Conservation (phyloP, 2,329 filamentous ascomycete genomes). For the Penicillium digitatum region DNA sequence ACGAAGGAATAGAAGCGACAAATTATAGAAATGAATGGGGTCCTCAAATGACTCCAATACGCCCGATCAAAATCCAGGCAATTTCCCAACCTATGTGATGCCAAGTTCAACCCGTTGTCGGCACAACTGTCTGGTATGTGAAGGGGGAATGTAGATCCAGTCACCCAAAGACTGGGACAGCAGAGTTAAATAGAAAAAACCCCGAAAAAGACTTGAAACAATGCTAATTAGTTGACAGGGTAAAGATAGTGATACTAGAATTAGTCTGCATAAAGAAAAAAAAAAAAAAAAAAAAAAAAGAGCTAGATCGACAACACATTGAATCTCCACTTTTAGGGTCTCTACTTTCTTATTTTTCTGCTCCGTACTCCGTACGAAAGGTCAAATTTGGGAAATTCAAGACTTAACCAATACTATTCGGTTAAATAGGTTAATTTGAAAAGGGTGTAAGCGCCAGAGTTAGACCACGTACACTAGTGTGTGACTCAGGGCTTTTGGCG, state of each 20-base stretch:
- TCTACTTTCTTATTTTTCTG: not conserved
- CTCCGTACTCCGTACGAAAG: too few relatives aligned
- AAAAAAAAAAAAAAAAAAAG: not conserved
- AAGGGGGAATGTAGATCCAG: constrained; percentile 1
- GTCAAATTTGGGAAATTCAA: not conserved
- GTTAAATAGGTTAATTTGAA: not conserved
- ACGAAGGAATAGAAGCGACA: not conserved
- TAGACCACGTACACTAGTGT: not conserved
- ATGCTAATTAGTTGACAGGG: not conserved
- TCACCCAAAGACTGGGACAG: not conserved
- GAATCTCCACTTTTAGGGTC: not conserved
- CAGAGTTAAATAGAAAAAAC: not conserved
- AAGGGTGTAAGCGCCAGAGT: not conserved
- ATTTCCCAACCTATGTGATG: constrained; percentile 4
- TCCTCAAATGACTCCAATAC: not conserved
- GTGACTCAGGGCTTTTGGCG: not conserved
- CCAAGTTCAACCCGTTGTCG: constrained; percentile 2
- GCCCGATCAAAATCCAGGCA: not conserved
- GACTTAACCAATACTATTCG: not conserved
- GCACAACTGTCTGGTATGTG: constrained; percentile 16
- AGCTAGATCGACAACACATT: not conserved
- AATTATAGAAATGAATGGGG: constrained; percentile 1
- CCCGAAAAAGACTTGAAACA: not conserved
- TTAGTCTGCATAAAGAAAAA: not conserved
- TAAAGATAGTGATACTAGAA: not conserved